Evolutionary conservation across 2,329 filamentous ascomycete species (phyloP), one percentile per base, ranked within the genome.

Genomic region (Trichothecium roseum): DNA sequence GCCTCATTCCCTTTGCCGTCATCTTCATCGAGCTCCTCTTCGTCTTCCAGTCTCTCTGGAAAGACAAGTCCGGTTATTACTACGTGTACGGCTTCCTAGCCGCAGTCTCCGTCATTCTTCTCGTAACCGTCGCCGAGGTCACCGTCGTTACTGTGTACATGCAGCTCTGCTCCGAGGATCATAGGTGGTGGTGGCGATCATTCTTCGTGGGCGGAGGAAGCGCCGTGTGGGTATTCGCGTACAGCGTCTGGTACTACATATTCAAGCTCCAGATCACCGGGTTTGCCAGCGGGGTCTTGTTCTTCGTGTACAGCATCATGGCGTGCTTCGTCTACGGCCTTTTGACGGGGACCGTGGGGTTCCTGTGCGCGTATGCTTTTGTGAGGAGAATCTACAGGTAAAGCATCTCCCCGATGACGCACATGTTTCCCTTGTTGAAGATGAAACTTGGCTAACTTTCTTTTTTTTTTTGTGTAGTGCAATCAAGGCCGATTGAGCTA

Each of bases 161-260:
- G 32, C 81, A 85, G 59, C 73, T 94, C 14, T 89, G 84, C 60
- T 69, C 76, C 2, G 86, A 93, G 69, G 87, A 93, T 56, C 81
- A 91, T 59, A 74, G 85, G 54, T 94, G 86, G 86, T 91, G 84
- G 84, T 93, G 85, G 85, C 82, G 84, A 55, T 85, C 81, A 35
- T 91, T 94, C 62, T 60, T 84, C 33, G 74, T 87, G 8, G 86
- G 86, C 30, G 81, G 80, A 32, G 76, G 79, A 46, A 85, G 79
- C 46, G 74, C 81, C 6, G 56, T 85, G 40, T 94, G 85, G 84
- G 74, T 94, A 27, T 91, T 89, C 53, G 54, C 74, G 27, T 93
- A 91, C 62, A 84, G 82, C 54, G 64, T 80, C 34, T 94, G 84
- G 79, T 93, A 89, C 62, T 93, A 85, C 59, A 70, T 78, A 47